phyloP scores from a whole-genome alignment of 2,329 filamentous ascomycete species.

The Hymenoscyphus albidus region DNA sequence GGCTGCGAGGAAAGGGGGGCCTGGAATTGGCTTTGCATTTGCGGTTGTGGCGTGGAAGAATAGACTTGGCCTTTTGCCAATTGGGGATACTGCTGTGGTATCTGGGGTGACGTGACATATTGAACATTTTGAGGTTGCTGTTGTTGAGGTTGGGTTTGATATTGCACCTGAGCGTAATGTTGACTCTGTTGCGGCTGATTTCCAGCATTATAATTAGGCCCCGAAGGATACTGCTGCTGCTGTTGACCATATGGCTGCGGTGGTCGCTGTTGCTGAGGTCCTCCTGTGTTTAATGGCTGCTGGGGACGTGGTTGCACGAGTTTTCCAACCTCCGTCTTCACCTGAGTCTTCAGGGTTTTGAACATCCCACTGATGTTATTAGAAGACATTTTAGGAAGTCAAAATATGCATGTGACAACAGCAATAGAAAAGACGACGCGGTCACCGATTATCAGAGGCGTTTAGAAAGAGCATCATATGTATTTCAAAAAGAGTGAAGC shows the following conservation, averaged over 20 bases:
- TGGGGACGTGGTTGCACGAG: slow-evolving; percentile 2
- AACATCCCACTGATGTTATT: slow-evolving; percentile 6
- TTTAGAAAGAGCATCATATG: not conserved
- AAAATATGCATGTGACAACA: not conserved
- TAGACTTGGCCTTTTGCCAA: not conserved
- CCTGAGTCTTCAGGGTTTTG: slow-evolving; percentile 5
- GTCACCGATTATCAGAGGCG: not conserved
- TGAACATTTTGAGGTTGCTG: not conserved
- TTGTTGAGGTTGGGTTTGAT: not conserved
- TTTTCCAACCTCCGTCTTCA: slow-evolving; percentile 2
- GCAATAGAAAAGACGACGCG: not conserved
- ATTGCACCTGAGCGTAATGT: slow-evolving; percentile 1
- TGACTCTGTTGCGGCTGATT: slow-evolving; percentile 4
- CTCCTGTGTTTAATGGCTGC: not conserved
- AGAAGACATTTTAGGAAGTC: not conserved
- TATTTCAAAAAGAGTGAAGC: not conserved
- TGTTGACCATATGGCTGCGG: not conserved
- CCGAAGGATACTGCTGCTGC: slow-evolving; percentile 4
- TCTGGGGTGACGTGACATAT: not conserved
- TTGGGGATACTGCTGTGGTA: slow-evolving; percentile 1
- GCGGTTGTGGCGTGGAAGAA: not conserved
- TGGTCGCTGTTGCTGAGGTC: slow-evolving; percentile 2
- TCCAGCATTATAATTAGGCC: not conserved
- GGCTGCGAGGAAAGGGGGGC: not conserved
- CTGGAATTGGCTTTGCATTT: slow-evolving; percentile 2